Percentiles rank a stretch among this genome's conserved stretches.
Evolutionary conservation across 306 rosid species (phyloP).

Genomic region (Acacia confusa): DNA sequence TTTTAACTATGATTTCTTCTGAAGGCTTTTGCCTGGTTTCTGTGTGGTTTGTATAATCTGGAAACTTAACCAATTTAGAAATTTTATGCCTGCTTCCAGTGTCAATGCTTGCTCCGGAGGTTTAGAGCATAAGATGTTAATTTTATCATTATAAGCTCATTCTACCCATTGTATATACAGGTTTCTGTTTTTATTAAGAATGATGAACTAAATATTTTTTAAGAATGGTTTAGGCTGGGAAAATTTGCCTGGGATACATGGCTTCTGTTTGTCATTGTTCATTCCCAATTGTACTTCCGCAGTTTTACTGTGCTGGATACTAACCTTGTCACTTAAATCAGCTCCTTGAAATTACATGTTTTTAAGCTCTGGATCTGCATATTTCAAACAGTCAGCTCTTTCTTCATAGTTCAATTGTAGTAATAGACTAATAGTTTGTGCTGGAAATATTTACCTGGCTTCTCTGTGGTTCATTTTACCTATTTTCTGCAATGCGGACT

Average conservation of each 20-base stretch:
- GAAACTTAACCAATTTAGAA: not conserved
- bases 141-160: not conserved
- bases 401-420: not conserved
- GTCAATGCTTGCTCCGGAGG: not conserved
- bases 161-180: not conserved
- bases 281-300: slow-evolving; percentile 64
- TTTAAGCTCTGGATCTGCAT: not conserved
- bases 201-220: not conserved
- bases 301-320: slow-evolving; percentile 40
- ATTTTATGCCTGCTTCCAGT: not conserved
- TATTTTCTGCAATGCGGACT: not conserved
- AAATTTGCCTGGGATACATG: not conserved
- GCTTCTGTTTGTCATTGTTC: slow-evolving; percentile 78
- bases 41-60: not conserved
- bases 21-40: slow-evolving; percentile 17
- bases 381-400: not conserved
- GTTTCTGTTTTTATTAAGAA: not conserved
- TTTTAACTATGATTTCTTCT: slow-evolving; percentile 21
- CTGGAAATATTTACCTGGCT: slow-evolving; percentile 28
- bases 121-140: not conserved
- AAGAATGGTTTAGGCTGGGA: not conserved
- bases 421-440: not conserved
- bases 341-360: not conserved
- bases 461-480: not conserved
- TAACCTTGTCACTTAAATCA: not conserved